Evolutionary conservation across 1,284 basidiomycete genomes (phyloP).

Genomic region (Apiotrichum gamsii): DNA sequence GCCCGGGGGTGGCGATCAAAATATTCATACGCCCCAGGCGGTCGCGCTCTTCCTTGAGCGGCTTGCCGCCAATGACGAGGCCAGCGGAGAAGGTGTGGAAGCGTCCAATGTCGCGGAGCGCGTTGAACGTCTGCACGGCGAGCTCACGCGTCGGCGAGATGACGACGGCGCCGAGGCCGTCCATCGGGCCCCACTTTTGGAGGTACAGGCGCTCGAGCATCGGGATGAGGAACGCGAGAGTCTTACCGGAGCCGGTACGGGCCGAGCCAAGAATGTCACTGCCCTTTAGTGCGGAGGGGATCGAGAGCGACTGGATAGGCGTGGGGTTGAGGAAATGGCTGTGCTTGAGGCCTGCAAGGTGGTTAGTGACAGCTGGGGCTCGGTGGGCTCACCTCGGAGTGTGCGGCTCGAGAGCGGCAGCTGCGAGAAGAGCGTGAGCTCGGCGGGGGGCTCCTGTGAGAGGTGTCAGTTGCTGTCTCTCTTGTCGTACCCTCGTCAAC

Average conservation of each 20-base stretch:
- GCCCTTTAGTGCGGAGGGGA: constrained; percentile 60
- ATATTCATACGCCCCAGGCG: constrained; percentile 92
- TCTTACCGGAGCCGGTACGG: constrained; percentile 75
- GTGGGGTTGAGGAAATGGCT: constrained; percentile 81
- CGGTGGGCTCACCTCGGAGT: constrained; percentile 29
- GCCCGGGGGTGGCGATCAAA: constrained; percentile 90
- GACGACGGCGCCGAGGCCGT: constrained; percentile 84
- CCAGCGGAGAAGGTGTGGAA: constrained; percentile 91
- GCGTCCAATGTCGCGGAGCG: constrained; percentile 82
- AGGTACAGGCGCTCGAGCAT: constrained; percentile 68
- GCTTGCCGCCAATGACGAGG: constrained; percentile 94
- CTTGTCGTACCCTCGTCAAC: neutral
- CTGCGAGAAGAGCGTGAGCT: constrained; percentile 43
- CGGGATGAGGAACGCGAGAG: constrained; percentile 72
- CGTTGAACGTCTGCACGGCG: constrained; percentile 95
- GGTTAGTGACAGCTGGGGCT: neutral
- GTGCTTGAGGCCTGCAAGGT: constrained; percentile 64
- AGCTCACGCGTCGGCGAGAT: constrained; percentile 94
- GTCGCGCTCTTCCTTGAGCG: constrained; percentile 85
- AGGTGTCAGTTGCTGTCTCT: too few species aligned
- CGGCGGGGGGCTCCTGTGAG: constrained; percentile 21
- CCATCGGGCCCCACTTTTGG: constrained; percentile 69
- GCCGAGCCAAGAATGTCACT: constrained; percentile 71
- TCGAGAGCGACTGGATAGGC: constrained; percentile 64
- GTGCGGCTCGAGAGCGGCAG: constrained; percentile 46